Conservation (phyloP, 78 protist species). For the Dictyostelium brefeldianum region DNA sequence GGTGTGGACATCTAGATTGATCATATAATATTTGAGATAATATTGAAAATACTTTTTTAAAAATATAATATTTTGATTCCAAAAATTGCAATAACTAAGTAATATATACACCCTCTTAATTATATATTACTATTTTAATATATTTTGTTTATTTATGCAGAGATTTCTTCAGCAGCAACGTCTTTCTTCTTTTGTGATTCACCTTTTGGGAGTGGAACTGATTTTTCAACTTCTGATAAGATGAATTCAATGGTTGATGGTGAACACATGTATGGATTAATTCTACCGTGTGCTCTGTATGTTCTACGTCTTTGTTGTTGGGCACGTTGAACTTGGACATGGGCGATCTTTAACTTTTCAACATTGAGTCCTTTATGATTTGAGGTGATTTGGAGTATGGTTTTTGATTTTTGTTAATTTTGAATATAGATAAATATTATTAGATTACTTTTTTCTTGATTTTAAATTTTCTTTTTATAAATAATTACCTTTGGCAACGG, state of each 20-base stretch:
- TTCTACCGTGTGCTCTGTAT: conserved; percentile 99
- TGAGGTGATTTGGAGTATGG: too few species aligned
- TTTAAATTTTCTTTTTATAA: too few species aligned
- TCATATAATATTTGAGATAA: too few species aligned
- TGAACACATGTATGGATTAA: conserved; percentile 95
- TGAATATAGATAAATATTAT: too few species aligned
- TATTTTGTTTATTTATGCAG: conserved; percentile 14
- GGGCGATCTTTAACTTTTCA: conserved; percentile 84
- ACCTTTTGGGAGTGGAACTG: conserved; percentile 81
- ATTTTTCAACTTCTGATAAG: conserved; percentile 70
- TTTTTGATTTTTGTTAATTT: too few species aligned
- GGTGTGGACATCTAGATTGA: too few species aligned
- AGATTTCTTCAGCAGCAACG: conserved; percentile 16
- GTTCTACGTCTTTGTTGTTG: conserved; percentile 95
- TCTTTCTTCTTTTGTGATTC: conserved; percentile 33
- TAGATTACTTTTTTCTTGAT: too few species aligned
- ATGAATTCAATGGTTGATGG: conserved; percentile 97
- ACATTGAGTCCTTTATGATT: conserved; percentile 78
- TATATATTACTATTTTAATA: background rate
- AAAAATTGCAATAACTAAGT: too few species aligned
- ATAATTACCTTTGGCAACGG: conserved; percentile 82
- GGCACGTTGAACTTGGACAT: conserved; percentile 95
- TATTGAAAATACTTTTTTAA: too few species aligned
- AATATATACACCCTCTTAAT: too few species aligned
- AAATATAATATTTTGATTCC: too few species aligned